Base-by-base conservation (phyloP, 257 asterid genomes). In the Paulownia fortunei region DNA sequence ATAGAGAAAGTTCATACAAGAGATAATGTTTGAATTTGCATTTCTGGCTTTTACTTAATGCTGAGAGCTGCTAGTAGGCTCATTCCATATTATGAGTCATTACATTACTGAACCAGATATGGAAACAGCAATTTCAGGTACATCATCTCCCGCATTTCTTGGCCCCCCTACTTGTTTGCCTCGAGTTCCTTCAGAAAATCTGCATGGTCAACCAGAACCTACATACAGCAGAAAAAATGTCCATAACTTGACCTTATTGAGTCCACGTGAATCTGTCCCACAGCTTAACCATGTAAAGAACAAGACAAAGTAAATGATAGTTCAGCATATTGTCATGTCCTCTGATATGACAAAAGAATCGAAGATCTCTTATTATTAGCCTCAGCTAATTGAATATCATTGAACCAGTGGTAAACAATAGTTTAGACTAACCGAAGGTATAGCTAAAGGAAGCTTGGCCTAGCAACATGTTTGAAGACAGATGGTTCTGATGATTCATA, bases 141-240 rank as follows among this genome's bases (percentile, higher is more conserved):
- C 70, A 69, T 55, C 51, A 49, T 54, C 82, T n/a, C 73, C 54
- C n/a, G 68, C 64, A 70, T 83, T 77, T 39, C 65, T 30, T 13
- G 10, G 54, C 58, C 51, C 19, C 39, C 54, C 69, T 79, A 86
- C 63, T 87, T 68, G 32, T 82, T 66, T 47, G 81, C 68, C 84
- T 83, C 82, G 56, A 93, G 97, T 85, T 95, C 99, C 86, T 86
- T 90, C 69, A 89, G 92, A 85, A 95, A 95, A 88, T 95, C 98
- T 71, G 84, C 89, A 67, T 91, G 78, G 81, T 95, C 99, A 3
- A 95, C 99, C 90, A 95, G 85, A 79, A 95, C 99, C 99, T 95
- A 76, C 80, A 76, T 66, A 65, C 13, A 69, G 16, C 41, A 65
- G 16, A 71, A 75, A 60, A 3, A 41, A 56, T 8, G 55, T 12